Percentiles rank a stretch among this genome's conserved stretches.
These are phyloP conservation scores for Cercospora berteroae DNA, from an alignment of 2,329 filamentous ascomycete genomes.

Conservation along the genomic window DNA sequence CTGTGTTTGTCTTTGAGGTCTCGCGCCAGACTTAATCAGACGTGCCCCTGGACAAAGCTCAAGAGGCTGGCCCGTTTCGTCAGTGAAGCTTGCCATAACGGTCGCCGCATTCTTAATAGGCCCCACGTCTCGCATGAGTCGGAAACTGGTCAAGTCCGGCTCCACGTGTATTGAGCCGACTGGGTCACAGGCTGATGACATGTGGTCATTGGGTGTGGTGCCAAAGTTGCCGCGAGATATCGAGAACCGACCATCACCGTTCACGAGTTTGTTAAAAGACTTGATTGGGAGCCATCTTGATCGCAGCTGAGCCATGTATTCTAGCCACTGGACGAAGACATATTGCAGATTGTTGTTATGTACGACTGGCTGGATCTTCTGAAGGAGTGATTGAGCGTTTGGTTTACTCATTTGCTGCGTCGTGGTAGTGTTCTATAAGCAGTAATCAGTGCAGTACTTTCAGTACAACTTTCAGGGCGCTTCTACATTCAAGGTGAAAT, in stretches of 20 bases:
- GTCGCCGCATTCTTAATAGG: conserved; percentile 56
- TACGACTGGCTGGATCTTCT: background rate
- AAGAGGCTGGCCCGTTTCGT: conserved; percentile 53
- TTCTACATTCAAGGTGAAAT: background rate
- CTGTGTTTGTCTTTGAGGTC: conserved; percentile 52
- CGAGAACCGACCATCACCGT: conserved; percentile 46
- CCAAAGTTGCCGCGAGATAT: conserved; percentile 65
- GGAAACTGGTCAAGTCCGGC: conserved; percentile 64
- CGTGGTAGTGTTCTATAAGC: background rate
- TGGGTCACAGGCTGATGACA: conserved; percentile 54
- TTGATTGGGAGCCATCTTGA: conserved; percentile 65
- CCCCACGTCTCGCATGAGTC: conserved; percentile 49
- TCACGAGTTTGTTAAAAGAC: conserved; percentile 42
- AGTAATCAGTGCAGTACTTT: background rate
- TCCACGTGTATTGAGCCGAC: conserved; percentile 66
- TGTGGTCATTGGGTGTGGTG: conserved; percentile 64
- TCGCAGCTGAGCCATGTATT: conserved; percentile 69
- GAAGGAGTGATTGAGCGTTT: background rate
- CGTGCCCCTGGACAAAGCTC: conserved; percentile 59
- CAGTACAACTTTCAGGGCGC: background rate
- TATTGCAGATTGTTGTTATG: conserved; percentile 46
- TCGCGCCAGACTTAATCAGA: conserved; percentile 50
- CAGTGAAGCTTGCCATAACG: conserved; percentile 65
- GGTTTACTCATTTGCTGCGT: background rate
- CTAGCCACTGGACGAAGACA: conserved; percentile 72